phyloP scores from a whole-genome alignment of 306 rosid species.

The Begonia masoniana region DNA sequence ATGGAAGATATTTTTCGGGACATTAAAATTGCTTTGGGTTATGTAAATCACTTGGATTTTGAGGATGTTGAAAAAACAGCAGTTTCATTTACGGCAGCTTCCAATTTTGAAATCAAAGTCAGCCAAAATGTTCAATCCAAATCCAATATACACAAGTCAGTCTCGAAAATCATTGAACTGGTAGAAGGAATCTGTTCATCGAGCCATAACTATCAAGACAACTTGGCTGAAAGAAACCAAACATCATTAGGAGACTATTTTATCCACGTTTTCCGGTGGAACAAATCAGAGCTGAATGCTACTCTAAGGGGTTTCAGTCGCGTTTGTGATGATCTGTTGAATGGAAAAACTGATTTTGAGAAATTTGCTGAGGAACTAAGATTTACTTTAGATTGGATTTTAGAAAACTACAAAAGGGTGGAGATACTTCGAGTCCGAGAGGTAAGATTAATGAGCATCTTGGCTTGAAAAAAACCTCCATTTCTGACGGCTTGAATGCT shows the following conservation, averaged over 20 bases:
- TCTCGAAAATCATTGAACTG: conserved; percentile 36
- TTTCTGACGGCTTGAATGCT: conserved; percentile 17
- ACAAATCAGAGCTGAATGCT: conserved; percentile 37
- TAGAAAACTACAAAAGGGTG: conserved; percentile 35
- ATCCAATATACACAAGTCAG: conserved; percentile 24
- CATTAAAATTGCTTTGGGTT: conserved; percentile 59
- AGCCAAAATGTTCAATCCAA: conserved; percentile 3
- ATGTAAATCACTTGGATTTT: conserved; percentile 20
- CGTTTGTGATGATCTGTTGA: conserved; percentile 36
- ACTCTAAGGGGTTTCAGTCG: conserved; percentile 34
- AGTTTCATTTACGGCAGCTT: too few relatives aligned
- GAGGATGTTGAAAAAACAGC: conserved; percentile 2
- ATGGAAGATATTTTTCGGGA: conserved; percentile 53
- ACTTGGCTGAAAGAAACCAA: conserved; percentile 24
- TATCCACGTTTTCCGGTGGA: conserved; percentile 57
- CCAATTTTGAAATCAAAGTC: background rate
- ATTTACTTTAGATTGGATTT: conserved; percentile 50
- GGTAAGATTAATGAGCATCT: conserved; percentile 61
- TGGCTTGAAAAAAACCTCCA: conserved; percentile 16
- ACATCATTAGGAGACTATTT: conserved; percentile 30
- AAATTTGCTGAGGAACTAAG: conserved; percentile 36
- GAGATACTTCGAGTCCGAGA: conserved; percentile 34
- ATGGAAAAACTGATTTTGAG: conserved; percentile 36
- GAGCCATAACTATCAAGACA: conserved; percentile 14
- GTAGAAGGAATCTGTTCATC: conserved; percentile 33